Conservation (phyloP, 225 moss, liverwort and hornwort species). For the Rhytidiadelphus loreus region DNA sequence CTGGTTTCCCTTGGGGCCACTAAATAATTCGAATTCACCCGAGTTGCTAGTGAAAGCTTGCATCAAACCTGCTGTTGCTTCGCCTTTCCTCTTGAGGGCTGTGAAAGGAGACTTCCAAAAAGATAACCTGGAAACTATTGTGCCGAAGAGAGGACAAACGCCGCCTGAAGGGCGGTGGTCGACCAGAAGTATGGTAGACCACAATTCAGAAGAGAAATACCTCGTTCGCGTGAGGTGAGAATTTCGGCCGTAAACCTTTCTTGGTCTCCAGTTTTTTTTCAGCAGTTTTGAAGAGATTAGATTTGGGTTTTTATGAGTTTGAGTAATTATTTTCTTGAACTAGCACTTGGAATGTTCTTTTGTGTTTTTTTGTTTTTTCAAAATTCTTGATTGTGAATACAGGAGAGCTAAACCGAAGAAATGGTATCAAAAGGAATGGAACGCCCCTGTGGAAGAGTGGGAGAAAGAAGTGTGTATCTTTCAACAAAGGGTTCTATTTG, state of each 20-base stretch:
- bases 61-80: background rate
- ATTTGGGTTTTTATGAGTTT: background rate
- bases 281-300: background rate
- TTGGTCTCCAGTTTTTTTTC: background rate
- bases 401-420: background rate
- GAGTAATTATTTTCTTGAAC: background rate
- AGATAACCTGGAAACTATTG: background rate
- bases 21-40: background rate
- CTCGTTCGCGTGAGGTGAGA: background rate
- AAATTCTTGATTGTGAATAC: background rate
- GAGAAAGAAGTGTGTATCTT: slow-evolving; percentile 14
- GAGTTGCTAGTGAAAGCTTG: background rate
- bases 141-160: background rate
- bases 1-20: background rate
- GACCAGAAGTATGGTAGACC: background rate
- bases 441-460: background rate
- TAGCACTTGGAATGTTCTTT: background rate
- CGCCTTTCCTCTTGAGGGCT: background rate
- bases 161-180: slow-evolving; percentile 1
- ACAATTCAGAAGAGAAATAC: background rate
- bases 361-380: background rate
- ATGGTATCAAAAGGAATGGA: background rate
- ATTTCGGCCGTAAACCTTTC: background rate
- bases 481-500: background rate
- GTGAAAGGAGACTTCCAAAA: background rate